Conservation (phyloP, 345 rosid genomes). For the Melastoma malabathricum region DNA sequence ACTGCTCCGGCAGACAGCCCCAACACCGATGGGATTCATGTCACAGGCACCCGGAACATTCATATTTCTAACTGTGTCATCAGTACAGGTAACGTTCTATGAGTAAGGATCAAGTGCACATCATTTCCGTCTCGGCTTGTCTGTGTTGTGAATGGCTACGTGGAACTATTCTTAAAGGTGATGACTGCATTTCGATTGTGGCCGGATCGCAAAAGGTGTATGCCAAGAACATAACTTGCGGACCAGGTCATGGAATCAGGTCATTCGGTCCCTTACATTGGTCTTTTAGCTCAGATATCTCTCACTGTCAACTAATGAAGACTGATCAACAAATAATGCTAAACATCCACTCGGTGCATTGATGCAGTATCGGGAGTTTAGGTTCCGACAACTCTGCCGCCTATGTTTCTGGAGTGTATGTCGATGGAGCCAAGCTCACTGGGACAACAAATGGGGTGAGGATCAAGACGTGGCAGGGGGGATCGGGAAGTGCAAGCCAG, state of each 20-base stretch:
- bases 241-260: conserved; percentile 79
- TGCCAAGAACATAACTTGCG: conserved; percentile 38
- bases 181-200: conserved; percentile 68
- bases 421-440: conserved; percentile 48
- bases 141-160: not conserved
- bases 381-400: conserved; percentile 42
- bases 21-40: conserved; percentile 85
- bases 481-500: conserved; percentile 71
- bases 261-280: not conserved
- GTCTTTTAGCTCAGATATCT: no score
- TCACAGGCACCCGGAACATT: conserved; percentile 50
- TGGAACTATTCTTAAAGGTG: conserved; percentile 31
- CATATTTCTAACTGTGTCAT: conserved; percentile 30
- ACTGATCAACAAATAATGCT: not conserved
- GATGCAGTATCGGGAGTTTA: conserved; percentile 64
- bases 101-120: no score
- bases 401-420: conserved; percentile 53
- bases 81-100: conserved; percentile 38
- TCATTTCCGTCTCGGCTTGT: no score
- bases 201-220: conserved; percentile 39
- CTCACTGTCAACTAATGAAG: no score
- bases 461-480: conserved; percentile 98
- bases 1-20: conserved; percentile 57
- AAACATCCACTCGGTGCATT: not conserved
- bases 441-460: conserved; percentile 72